Evolutionary conservation across 306 rosid genomes (phyloP), one percentile per base, ranked within the genome.

Genomic region (Sesbania bispinosa): DNA sequence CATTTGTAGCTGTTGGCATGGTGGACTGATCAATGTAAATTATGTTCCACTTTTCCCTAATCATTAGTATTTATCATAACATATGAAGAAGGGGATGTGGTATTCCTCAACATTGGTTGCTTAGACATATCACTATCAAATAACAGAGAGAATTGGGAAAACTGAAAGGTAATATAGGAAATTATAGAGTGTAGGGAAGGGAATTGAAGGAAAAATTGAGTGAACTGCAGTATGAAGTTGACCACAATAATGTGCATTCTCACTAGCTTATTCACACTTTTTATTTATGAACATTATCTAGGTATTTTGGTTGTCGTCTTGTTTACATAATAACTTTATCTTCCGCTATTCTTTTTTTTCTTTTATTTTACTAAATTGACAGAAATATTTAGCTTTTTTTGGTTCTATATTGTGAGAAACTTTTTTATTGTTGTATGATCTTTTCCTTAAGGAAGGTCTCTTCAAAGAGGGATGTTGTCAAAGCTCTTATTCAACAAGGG

Each of bases 381-480:
- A 58, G 9, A 36, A n/a, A 39, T 8, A 2, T 35, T 66, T 62
- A 9, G 16, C 23, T 13, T 54, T 50, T 24, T 26, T 62, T 45
- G 66, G 23, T 58, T 64, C 42, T 52, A 61, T 66, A 52, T 32
- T 52, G 2, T 81, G 74, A 62, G 71, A 52, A 24, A 20, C 2
- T 35, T 54, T 53, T 63, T 75, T 9, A 27, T 69, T 67, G 18
- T 41, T 69, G 10, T 36, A 18, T 30, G 54, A 3, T 59, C 30
- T 58, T 80, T 83, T 71, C 48, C 67, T 61, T 15, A 58, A 75
- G 63, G 59, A 68, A 90, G 96, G 83, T 93, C 71, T 74, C 92
- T 57, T 83, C 97, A 29, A 93, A 90, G 88, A 71, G 80, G 79
- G 90, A 86, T 59, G 79, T 90, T 48, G 67, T 89, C 55, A 73